Conservation (phyloP, 371 early-diverging fungal genomes). For the Mortierella sp. region DNA sequence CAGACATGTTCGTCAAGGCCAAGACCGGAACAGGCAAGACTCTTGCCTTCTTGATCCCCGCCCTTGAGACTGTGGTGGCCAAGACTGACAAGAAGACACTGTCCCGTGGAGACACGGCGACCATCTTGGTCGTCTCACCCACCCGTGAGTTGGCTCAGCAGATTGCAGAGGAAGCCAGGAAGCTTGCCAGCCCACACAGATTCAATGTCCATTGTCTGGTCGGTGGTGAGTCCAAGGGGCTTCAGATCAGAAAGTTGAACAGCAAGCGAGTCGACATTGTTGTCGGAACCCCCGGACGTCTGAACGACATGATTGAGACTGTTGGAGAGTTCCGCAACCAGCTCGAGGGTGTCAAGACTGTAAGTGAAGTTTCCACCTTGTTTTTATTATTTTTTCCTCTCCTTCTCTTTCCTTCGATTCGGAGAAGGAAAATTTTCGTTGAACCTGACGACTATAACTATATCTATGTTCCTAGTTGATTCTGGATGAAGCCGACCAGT, state of each 20-base stretch:
- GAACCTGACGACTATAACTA: slow-evolving; percentile 4
- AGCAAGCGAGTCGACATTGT: slow-evolving; percentile 84
- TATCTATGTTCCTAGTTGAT: slow-evolving; percentile 72
- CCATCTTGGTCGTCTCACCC: slow-evolving; percentile 92
- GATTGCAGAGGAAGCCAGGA: slow-evolving; percentile 87
- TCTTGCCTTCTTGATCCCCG: slow-evolving; percentile 92
- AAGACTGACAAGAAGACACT: slow-evolving; percentile 55
- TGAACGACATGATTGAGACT: slow-evolving; percentile 86
- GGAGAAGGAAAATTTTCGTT: background rate
- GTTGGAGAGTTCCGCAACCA: slow-evolving; percentile 66
- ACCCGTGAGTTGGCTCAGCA: slow-evolving; percentile 98
- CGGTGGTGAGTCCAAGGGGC: slow-evolving; percentile 87
- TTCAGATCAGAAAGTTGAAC: slow-evolving; percentile 71
- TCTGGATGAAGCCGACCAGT: slow-evolving; percentile 98
- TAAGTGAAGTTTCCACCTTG: too few relatives aligned
- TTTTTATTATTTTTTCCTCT: too few relatives aligned
- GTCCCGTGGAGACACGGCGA: slow-evolving; percentile 63
- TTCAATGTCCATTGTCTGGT: slow-evolving; percentile 85
- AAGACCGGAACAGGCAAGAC: slow-evolving; percentile 99
- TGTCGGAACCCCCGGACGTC: slow-evolving; percentile 96
- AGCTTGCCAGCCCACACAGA: slow-evolving; percentile 68
- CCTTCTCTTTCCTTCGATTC: too few relatives aligned
- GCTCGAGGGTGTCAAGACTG: slow-evolving; percentile 70
- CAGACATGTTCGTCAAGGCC: slow-evolving; percentile 90
- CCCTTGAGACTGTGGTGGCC: slow-evolving; percentile 75